Conservation (phyloP, 805 yeast genomes). For the Metschnikowia bowlesiae region DNA sequence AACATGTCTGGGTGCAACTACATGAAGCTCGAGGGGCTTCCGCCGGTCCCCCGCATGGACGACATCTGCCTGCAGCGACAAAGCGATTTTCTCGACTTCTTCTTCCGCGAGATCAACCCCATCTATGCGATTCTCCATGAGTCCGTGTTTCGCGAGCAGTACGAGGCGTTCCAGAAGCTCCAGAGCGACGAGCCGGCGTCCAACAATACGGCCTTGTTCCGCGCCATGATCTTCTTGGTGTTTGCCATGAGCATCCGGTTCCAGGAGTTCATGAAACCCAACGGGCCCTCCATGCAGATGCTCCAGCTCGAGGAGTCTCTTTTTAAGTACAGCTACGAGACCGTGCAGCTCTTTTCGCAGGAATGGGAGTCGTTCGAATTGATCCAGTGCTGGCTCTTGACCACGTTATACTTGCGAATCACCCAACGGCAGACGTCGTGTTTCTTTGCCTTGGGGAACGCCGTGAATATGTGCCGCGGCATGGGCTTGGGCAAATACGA, state of each 20-base stretch:
- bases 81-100: conserved; percentile 33
- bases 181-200: conserved; percentile 16
- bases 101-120: conserved; percentile 49
- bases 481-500: conserved; percentile 39
- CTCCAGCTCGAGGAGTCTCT: conserved; percentile 38
- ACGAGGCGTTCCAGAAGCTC: conserved; percentile 19
- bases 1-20: conserved; percentile 58
- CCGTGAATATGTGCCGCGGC: conserved; percentile 40
- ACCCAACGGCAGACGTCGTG: conserved; percentile 43
- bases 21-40: conserved; percentile 30
- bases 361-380: conserved; percentile 52
- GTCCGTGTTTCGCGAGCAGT: conserved; percentile 49
- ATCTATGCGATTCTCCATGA: conserved; percentile 51
- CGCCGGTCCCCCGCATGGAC: conserved; percentile 27
- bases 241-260: conserved; percentile 50
- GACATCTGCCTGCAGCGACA: conserved; percentile 2
- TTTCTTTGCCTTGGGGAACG: conserved; percentile 39
- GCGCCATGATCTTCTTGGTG: conserved; percentile 47
- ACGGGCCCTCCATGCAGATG: conserved; percentile 17
- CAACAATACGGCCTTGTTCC: conserved; percentile 43
- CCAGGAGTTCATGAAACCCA: conserved; percentile 34
- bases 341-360: conserved; percentile 37
- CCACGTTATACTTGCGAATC: conserved; percentile 40
- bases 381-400: conserved; percentile 47
- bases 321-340: conserved; percentile 37